phyloP scores from a whole-genome alignment of 129 eudicot genomes.

The Tanacetum coccineum region DNA sequence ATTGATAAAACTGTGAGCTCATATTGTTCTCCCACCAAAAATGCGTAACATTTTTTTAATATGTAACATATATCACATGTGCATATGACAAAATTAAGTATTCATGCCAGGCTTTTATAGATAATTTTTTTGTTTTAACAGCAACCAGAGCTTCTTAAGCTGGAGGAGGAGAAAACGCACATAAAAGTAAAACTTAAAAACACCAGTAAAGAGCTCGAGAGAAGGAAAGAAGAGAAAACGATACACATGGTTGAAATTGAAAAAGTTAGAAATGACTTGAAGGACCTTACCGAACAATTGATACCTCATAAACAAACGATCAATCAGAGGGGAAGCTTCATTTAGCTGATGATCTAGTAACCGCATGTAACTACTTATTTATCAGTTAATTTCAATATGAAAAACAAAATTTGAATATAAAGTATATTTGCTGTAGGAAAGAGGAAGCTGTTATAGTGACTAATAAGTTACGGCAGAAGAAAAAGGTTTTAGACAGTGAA shows the following conservation, averaged over 20 bases:
- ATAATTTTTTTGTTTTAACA: conserved; percentile 20
- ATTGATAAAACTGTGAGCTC: conserved; percentile 69
- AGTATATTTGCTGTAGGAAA: conserved; percentile 54
- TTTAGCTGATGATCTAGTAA: conserved; percentile 73
- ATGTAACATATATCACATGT: no score
- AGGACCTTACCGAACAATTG: conserved; percentile 62
- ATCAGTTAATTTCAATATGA: not conserved
- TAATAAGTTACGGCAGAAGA: conserved; percentile 76
- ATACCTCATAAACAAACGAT: conserved; percentile 52
- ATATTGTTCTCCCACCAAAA: conserved; percentile 1
- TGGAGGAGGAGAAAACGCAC: conserved; percentile 76
- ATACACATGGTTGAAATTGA: conserved; percentile 65
- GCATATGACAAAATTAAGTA: no score
- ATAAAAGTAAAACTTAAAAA: conserved; percentile 65
- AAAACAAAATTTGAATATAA: not conserved
- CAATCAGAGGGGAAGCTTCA: conserved; percentile 84
- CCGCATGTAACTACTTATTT: conserved; percentile 63
- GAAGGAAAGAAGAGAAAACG: conserved; percentile 73
- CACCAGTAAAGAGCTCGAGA: conserved; percentile 78
- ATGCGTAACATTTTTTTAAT: not conserved
- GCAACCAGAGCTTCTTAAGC: conserved; percentile 88
- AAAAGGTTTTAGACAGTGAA: conserved; percentile 91
- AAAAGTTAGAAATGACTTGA: conserved; percentile 72
- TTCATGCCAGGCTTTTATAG: conserved; percentile 9
- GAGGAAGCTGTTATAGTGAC: conserved; percentile 96